Evolutionary conservation across 1,139 yeast genomes (phyloP).

Genomic region (Yarrowia galli): DNA sequence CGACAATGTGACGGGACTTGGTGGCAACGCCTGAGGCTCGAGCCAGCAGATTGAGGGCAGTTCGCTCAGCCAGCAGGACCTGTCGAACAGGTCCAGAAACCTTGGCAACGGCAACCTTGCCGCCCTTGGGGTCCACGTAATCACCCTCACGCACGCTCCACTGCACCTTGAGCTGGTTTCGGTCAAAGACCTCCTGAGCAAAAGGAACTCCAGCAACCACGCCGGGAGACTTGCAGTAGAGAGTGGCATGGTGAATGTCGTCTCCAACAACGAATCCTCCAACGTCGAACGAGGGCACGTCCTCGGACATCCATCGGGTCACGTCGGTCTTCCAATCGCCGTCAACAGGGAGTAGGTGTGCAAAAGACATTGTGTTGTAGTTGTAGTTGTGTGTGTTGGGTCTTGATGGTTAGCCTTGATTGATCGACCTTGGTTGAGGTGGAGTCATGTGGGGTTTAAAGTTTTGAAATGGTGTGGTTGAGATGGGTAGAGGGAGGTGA

Average conservation of each 20-base stretch:
- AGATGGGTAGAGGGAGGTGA: not conserved
- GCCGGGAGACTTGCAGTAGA: conserved; percentile 83
- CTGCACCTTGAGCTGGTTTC: conserved; percentile 71
- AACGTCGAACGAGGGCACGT: conserved; percentile 90
- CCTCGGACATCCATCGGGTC: conserved; percentile 79
- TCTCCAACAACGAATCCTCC: conserved; percentile 96
- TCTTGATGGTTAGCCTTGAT: not conserved
- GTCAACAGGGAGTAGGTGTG: conserved; percentile 71
- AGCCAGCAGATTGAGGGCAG: conserved; percentile 81
- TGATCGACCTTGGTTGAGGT: too few species aligned
- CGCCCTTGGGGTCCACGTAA: conserved; percentile 60
- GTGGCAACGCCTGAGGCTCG: conserved; percentile 93
- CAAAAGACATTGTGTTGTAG: conserved; percentile 44
- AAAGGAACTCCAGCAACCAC: conserved; percentile 89
- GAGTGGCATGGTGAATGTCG: conserved; percentile 70
- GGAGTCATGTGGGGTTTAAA: conserved; percentile 31
- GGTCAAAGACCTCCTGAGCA: conserved; percentile 82
- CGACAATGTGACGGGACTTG: conserved; percentile 61
- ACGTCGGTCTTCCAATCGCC: conserved; percentile 84
- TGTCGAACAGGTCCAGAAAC: conserved; percentile 82
- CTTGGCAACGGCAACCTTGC: conserved; percentile 76
- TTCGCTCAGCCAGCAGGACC: conserved; percentile 82
- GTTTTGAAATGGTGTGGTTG: not conserved
- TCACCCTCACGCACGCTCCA: conserved; percentile 81
- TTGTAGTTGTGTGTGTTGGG: too few species aligned